Conservation (phyloP, 2,329 filamentous ascomycete genomes). For the Aphanoascus verrucosus region DNA sequence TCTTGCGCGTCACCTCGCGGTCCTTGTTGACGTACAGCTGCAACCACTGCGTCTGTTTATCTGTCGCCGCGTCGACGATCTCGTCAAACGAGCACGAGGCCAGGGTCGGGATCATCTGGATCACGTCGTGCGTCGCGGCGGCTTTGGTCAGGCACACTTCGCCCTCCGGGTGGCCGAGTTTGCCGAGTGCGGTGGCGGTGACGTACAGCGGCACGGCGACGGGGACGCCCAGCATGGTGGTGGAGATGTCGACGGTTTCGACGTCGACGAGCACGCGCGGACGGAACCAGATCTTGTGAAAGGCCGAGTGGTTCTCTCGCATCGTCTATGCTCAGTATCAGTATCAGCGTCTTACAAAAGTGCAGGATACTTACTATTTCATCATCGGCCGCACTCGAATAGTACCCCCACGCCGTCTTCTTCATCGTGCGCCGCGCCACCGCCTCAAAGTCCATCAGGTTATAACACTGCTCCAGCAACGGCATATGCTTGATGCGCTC, state of each 20-base stretch:
- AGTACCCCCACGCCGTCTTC: constrained; percentile 94
- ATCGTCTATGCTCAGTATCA: constrained; percentile 53
- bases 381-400: constrained; percentile 84
- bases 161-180: constrained; percentile 85
- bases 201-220: constrained; percentile 87
- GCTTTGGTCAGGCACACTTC: constrained; percentile 84
- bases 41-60: constrained; percentile 84
- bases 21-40: constrained; percentile 98
- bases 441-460: constrained; percentile 89
- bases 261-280: constrained; percentile 83
- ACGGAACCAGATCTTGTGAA: constrained; percentile 96
- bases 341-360: not conserved
- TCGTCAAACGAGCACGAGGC: constrained; percentile 97
- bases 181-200: constrained; percentile 88
- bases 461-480: constrained; percentile 76
- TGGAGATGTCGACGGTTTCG: constrained; percentile 72
- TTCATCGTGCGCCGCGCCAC: constrained; percentile 89
- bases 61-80: constrained; percentile 73
- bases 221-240: constrained; percentile 86
- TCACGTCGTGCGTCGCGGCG: constrained; percentile 72
- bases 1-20: constrained; percentile 75
- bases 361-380: constrained; percentile 55
- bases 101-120: constrained; percentile 97
- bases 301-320: constrained; percentile 89
- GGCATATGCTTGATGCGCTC: constrained; percentile 67